These are phyloP conservation scores for Vigna unguiculata DNA, from an alignment of 306 rosid genomes.

Conservation along the genomic window DNA sequence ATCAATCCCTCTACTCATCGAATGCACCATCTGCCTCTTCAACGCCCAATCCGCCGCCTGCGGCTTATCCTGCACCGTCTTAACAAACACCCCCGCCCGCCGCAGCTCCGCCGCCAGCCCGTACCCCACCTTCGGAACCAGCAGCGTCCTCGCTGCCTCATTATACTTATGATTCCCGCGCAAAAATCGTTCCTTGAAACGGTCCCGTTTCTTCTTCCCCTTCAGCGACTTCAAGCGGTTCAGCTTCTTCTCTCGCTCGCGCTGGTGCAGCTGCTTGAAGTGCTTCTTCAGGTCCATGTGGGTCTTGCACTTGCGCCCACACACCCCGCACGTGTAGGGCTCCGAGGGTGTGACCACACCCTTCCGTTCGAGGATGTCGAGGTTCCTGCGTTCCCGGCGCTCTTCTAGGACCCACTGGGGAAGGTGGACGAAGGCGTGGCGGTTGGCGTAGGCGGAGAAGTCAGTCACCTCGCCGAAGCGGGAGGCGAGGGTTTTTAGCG, in stretches of 20 bases:
- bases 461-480: constrained; percentile 73
- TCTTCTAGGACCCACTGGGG: constrained; percentile 73
- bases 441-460: constrained; percentile 84
- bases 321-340: constrained; percentile 65
- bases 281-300: constrained; percentile 72
- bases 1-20: constrained; percentile 83
- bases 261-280: constrained; percentile 72
- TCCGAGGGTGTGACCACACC: constrained; percentile 59
- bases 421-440: constrained; percentile 79
- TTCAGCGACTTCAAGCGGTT: constrained; percentile 60
- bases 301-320: constrained; percentile 74
- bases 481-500: constrained; percentile 61
- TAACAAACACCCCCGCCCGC: constrained; percentile 87
- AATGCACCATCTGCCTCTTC: constrained; percentile 87
- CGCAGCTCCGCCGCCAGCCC: constrained; percentile 83
- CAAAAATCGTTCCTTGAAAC: constrained; percentile 62
- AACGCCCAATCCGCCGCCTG: constrained; percentile 92
- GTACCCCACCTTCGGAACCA: constrained; percentile 72
- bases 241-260: constrained; percentile 79
- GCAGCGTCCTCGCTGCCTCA: constrained; percentile 67
- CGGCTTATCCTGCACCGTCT: constrained; percentile 83
- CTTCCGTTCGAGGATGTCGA: constrained; percentile 77
- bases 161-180: constrained; percentile 65
- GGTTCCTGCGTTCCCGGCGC: constrained; percentile 61
- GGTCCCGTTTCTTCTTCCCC: constrained; percentile 73